Evolutionary conservation across 164 flowering plant species (phyloP).

Genomic region (Liriodendron chinense): DNA sequence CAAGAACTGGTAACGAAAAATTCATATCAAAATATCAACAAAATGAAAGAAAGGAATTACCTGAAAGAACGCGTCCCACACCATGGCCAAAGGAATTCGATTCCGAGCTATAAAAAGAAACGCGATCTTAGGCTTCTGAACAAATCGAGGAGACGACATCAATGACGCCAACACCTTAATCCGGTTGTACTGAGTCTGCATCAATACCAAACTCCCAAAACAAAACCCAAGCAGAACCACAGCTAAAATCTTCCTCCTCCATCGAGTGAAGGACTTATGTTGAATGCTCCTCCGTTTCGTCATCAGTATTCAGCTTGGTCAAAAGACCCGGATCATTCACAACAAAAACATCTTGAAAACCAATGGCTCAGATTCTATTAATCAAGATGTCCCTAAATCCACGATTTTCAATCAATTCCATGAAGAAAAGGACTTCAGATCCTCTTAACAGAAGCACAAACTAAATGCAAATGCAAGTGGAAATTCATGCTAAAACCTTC

Average conservation of each 20-base stretch:
- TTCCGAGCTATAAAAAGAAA: conserved; percentile 88
- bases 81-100: conserved; percentile 72
- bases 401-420: neutral
- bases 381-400: neutral
- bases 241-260: conserved; percentile 55
- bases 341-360: neutral
- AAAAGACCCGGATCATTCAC: neutral
- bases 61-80: conserved; percentile 87
- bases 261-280: conserved; percentile 40
- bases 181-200: conserved; percentile 46
- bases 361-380: neutral
- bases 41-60: conserved; percentile 27
- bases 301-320: neutral
- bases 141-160: conserved; percentile 28
- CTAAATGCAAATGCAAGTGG: neutral
- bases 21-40: neutral
- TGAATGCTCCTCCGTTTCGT: conserved; percentile 43
- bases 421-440: neutral
- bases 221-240: conserved; percentile 45
- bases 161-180: conserved; percentile 31
- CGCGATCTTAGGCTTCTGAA: conserved; percentile 64
- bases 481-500: neutral
- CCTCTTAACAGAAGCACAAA: neutral
- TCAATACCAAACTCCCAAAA: conserved; percentile 47
- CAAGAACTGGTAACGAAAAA: neutral